Conservation (phyloP, 169 alveolate species). For the Eimeria sp. region DNA sequence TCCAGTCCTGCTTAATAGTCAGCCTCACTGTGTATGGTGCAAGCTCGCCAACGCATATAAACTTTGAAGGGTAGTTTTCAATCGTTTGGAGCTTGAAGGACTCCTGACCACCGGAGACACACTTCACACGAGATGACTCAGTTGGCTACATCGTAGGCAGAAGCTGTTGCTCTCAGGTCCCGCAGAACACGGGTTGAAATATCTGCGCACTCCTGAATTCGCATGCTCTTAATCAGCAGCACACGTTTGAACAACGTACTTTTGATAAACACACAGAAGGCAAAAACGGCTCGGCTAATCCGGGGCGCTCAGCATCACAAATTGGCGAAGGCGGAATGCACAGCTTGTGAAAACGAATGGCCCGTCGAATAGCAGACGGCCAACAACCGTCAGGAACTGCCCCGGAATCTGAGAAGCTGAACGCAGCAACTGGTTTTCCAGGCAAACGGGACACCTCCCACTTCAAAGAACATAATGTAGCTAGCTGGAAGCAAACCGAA, state of each 20-base stretch:
- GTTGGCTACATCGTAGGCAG: not conserved
- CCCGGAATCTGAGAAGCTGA: not conserved
- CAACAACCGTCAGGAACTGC: slow-evolving; percentile 75
- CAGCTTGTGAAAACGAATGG: slow-evolving; percentile 50
- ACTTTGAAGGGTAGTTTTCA: slow-evolving; percentile 47
- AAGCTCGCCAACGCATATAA: slow-evolving; percentile 65
- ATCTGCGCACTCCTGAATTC: not conserved
- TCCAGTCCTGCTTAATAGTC: slow-evolving; percentile 56
- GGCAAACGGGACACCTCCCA: slow-evolving; percentile 37
- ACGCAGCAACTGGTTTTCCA: slow-evolving; percentile 18
- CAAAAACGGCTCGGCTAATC: slow-evolving; percentile 59
- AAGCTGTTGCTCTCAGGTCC: not conserved
- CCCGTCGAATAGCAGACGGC: slow-evolving; percentile 75
- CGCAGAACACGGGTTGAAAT: not conserved
- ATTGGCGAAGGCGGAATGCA: slow-evolving; percentile 75
- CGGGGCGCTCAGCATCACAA: slow-evolving; percentile 62
- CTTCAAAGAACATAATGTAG: slow-evolving; percentile 57
- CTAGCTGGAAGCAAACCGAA: slow-evolving; percentile 71
- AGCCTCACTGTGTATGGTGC: slow-evolving; percentile 70
- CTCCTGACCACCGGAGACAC: slow-evolving; percentile 13
- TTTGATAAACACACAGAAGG: slow-evolving; percentile 45
- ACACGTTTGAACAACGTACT: not conserved
- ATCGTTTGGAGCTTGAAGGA: slow-evolving; percentile 34
- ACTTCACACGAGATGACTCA: not conserved
- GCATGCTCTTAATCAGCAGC: not conserved